A percentile compares a stretch with the other conserved stretches of the same genome.
These are phyloP conservation scores for Ceratocystis diversiconidia DNA, from an alignment of 2,329 filamentous ascomycete genomes.

Conservation along the genomic window DNA sequence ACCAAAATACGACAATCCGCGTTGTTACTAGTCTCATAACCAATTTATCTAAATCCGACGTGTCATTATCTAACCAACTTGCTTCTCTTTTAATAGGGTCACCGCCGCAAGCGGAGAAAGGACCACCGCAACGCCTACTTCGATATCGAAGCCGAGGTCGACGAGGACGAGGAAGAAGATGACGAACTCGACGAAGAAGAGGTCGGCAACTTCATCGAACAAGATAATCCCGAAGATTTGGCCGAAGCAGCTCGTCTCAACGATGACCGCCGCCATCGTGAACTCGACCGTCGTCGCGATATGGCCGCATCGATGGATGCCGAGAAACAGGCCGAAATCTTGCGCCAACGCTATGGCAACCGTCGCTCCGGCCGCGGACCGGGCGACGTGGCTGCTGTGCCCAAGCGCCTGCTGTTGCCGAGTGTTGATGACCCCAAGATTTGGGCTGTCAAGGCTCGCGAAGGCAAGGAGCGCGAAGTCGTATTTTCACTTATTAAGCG, in stretches of 20 bases:
- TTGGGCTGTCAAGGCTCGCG: slow-evolving; percentile 84
- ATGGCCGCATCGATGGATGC: slow-evolving; percentile 78
- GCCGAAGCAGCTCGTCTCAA: slow-evolving; percentile 65
- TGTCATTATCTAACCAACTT: neutral
- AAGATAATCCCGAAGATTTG: slow-evolving; percentile 81
- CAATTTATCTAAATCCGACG: neutral
- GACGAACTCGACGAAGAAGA: slow-evolving; percentile 81
- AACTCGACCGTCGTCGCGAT: slow-evolving; percentile 85
- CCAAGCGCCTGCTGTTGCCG: slow-evolving; percentile 74
- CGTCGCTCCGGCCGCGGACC: slow-evolving; percentile 50
- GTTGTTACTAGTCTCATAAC: no score
- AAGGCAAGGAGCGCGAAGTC: slow-evolving; percentile 88
- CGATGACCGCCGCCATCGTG: slow-evolving; percentile 84
- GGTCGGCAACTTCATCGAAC: slow-evolving; percentile 70
- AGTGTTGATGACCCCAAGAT: slow-evolving; percentile 93
- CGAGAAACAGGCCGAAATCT: slow-evolving; percentile 77
- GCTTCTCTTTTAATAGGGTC: slow-evolving; percentile 30
- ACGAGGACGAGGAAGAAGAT: slow-evolving; percentile 77
- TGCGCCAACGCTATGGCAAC: slow-evolving; percentile 79
- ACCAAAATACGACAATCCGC: no score
- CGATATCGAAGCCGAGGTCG: slow-evolving; percentile 96
- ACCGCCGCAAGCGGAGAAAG: slow-evolving; percentile 69
- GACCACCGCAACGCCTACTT: slow-evolving; percentile 74
- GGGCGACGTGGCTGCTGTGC: slow-evolving; percentile 61
- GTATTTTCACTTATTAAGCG: slow-evolving; percentile 79